These are phyloP conservation scores for Tagetes patula DNA, from an alignment of 129 eudicot genomes.

Conservation along the genomic window DNA sequence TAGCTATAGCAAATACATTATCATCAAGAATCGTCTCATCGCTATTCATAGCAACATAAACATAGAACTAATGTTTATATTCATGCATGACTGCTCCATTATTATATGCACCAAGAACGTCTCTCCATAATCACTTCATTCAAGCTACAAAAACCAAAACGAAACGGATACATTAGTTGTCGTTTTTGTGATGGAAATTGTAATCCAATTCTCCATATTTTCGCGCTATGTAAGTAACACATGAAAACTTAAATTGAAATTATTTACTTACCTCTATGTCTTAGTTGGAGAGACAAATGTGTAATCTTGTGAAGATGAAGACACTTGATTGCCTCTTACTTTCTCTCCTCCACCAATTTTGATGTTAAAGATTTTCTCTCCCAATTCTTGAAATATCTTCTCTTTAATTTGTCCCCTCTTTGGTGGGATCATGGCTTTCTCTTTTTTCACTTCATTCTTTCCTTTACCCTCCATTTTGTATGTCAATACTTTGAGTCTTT, in stretches of 20 bases:
- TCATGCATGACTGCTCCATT: neutral
- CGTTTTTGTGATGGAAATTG: neutral
- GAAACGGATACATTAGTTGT: neutral
- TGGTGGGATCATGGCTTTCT: constrained; percentile 31
- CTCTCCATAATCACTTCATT: neutral
- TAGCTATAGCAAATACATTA: neutral
- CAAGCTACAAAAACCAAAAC: neutral
- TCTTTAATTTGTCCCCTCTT: constrained; percentile 35
- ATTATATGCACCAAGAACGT: constrained; percentile 25
- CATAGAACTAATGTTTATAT: neutral
- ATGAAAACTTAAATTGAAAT: neutral
- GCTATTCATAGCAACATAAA: constrained; percentile 7
- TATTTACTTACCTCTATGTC: constrained; percentile 20
- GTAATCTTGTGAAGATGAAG: constrained; percentile 14
- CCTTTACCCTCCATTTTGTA: constrained; percentile 31
- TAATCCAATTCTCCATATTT: neutral
- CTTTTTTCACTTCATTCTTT: constrained; percentile 28
- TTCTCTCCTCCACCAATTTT: constrained; percentile 17
- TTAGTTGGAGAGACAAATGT: constrained; percentile 20
- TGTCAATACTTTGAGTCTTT: constrained; percentile 1
- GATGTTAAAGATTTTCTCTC: constrained; percentile 25
- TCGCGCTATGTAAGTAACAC: neutral
- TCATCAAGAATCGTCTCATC: neutral
- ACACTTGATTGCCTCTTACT: constrained; percentile 21
- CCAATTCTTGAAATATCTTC: constrained; percentile 19